Percentiles rank a stretch among this genome's conserved stretches.
phyloP scores from a whole-genome alignment of 2,329 filamentous ascomycete genomes.

The Bisporella sp. region DNA sequence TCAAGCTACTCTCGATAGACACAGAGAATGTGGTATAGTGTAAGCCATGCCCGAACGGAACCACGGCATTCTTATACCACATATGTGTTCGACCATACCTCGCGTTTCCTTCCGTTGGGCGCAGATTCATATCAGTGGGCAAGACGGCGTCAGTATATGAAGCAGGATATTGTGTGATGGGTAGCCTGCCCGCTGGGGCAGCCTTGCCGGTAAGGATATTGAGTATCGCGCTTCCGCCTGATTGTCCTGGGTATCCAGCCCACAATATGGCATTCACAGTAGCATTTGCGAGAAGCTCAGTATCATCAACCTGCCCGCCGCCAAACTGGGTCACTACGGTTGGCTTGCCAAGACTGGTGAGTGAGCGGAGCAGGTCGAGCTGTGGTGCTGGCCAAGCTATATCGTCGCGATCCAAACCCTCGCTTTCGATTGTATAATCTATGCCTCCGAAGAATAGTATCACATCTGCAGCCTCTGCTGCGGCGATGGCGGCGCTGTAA shows the following conservation, averaged over 20 bases:
- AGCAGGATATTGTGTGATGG: constrained; percentile 48
- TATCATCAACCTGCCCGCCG: neutral
- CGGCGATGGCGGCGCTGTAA: neutral
- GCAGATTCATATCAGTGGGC: constrained; percentile 49
- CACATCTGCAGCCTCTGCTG: neutral
- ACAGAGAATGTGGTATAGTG: constrained; percentile 49
- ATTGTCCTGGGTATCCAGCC: neutral
- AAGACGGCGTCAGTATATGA: constrained; percentile 41
- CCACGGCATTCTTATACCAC: constrained; percentile 48
- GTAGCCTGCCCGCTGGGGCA: constrained; percentile 46
- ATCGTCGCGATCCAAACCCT: neutral
- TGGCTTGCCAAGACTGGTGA: neutral
- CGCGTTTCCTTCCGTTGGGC: constrained; percentile 38
- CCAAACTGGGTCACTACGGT: neutral
- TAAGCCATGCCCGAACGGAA: constrained; percentile 47
- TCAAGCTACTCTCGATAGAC: neutral
- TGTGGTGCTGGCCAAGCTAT: neutral
- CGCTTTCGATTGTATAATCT: neutral
- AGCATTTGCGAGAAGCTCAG: neutral
- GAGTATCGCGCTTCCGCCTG: neutral
- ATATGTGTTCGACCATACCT: constrained; percentile 38
- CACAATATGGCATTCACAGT: neutral
- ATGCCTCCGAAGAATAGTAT: neutral
- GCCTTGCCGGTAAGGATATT: constrained; percentile 5
- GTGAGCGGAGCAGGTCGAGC: neutral